phyloP scores from a whole-genome alignment of 805 yeast genomes.

The Dipodascus albidus region DNA sequence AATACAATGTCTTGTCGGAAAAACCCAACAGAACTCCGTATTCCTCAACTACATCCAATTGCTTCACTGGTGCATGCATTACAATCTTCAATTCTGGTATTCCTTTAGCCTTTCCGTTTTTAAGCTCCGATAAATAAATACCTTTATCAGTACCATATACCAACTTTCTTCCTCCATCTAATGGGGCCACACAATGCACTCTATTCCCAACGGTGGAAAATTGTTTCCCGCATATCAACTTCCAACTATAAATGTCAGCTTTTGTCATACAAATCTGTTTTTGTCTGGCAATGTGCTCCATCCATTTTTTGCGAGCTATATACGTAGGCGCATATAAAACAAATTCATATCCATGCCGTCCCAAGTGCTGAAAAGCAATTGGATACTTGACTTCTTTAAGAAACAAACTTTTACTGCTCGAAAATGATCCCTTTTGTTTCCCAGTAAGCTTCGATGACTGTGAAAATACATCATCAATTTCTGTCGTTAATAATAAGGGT shows the following conservation, averaged over 20 bases:
- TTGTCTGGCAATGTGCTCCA: conserved; percentile 70
- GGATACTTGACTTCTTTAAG: conserved; percentile 28
- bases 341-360: conserved; percentile 36
- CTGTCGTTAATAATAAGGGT: conserved; percentile 16
- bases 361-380: conserved; percentile 37
- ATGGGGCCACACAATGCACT: conserved; percentile 85
- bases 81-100: conserved; percentile 40
- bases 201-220: conserved; percentile 60
- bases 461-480: conserved; percentile 32
- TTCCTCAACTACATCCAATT: conserved; percentile 84
- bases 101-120: conserved; percentile 36
- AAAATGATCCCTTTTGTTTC: conserved; percentile 20
- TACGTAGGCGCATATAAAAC: conserved; percentile 31
- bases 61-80: conserved; percentile 66
- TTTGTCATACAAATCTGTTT: conserved; percentile 59
- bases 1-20: conserved; percentile 70
- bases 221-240: conserved; percentile 61
- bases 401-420: conserved; percentile 20
- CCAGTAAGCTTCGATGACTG: conserved; percentile 26
- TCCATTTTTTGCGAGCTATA: conserved; percentile 62
- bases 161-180: conserved; percentile 87
- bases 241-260: conserved; percentile 69
- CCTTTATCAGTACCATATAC: conserved; percentile 90
- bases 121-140: conserved; percentile 68
- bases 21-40: conserved; percentile 72